These are phyloP conservation scores for Vaccinium vitisidaea DNA, from an alignment of 148 eudicot species.

Conservation along the genomic window DNA sequence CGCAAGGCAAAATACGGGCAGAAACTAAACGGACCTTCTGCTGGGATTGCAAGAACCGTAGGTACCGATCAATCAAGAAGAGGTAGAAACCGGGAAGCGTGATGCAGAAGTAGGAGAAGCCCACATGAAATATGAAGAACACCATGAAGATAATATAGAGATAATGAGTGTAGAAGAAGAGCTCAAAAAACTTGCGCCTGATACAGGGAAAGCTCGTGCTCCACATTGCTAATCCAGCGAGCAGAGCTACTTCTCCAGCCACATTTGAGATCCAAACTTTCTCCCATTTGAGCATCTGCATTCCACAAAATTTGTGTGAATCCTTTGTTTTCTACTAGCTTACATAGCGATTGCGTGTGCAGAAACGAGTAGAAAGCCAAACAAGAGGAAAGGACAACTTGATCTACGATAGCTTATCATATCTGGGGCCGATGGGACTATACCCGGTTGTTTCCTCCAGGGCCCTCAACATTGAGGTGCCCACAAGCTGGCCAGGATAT, in stretches of 20 bases:
- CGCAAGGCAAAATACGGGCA: conserved; percentile 53
- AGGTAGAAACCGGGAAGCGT: conserved; percentile 48
- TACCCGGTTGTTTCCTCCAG: too few species aligned
- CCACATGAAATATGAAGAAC: conserved; percentile 44
- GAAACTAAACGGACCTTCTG: conserved; percentile 41
- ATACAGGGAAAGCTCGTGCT: conserved; percentile 31
- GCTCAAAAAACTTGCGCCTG: conserved; percentile 47
- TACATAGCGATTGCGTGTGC: background rate
- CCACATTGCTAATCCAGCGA: conserved; percentile 47
- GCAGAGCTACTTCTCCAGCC: conserved; percentile 46
- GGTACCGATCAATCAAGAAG: conserved; percentile 47
- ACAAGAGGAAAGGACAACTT: background rate
- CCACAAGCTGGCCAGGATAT: too few species aligned
- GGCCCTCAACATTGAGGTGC: too few species aligned
- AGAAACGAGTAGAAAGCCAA: background rate
- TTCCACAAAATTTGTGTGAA: conserved; percentile 15
- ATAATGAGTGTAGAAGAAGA: conserved; percentile 54
- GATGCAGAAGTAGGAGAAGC: conserved; percentile 34
- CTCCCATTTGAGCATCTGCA: conserved; percentile 44
- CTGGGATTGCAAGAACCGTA: conserved; percentile 47
- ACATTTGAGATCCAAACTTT: conserved; percentile 32
- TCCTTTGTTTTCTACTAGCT: background rate
- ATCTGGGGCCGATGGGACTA: too few species aligned
- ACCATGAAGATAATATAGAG: conserved; percentile 40
- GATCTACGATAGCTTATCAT: too few species aligned